phyloP scores from a whole-genome alignment of 208 protist genomes.

The Crithidia thermophila region DNA sequence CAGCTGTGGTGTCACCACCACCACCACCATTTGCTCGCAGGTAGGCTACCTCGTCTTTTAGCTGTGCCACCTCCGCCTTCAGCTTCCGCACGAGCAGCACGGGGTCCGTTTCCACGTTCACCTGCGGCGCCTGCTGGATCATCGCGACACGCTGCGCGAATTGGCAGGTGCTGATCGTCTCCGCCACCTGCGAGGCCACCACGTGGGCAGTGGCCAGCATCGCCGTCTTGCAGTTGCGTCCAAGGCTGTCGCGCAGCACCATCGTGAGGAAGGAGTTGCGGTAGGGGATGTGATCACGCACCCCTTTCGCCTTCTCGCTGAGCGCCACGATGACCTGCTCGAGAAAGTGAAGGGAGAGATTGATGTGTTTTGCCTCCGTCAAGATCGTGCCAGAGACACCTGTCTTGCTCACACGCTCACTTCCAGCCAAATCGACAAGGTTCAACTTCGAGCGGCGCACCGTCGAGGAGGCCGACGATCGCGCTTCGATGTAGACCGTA shows the following conservation, averaged over 20 bases:
- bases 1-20: constrained; percentile 8
- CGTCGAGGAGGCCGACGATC: constrained; percentile 47
- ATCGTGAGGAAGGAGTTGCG: constrained; percentile 96
- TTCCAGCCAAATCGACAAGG: constrained; percentile 94
- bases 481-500: constrained; percentile 78
- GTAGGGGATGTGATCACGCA: constrained; percentile 94
- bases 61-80: constrained; percentile 82
- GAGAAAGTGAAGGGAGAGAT: constrained; percentile 89
- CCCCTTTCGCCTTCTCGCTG: constrained; percentile 76
- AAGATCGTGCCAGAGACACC: constrained; percentile 76
- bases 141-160: constrained; percentile 91
- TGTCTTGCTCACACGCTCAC: constrained; percentile 88
- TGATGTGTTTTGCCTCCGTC: constrained; percentile 92
- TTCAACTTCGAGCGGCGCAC: constrained; percentile 79
- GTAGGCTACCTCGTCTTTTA: constrained; percentile 89
- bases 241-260: constrained; percentile 92
- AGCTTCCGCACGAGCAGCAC: constrained; percentile 88
- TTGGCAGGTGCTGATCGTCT: constrained; percentile 91
- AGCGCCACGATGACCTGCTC: constrained; percentile 90
- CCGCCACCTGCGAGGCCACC: constrained; percentile 51
- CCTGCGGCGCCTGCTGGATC: constrained; percentile 85
- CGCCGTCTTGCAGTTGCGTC: constrained; percentile 95
- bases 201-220: constrained; percentile 92
- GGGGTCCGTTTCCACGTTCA: constrained; percentile 93
- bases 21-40: constrained; percentile 57